Evolutionary conservation across 306 rosid genomes (phyloP), one percentile per base, ranked within the genome.

Genomic region (Vigna mungo): DNA sequence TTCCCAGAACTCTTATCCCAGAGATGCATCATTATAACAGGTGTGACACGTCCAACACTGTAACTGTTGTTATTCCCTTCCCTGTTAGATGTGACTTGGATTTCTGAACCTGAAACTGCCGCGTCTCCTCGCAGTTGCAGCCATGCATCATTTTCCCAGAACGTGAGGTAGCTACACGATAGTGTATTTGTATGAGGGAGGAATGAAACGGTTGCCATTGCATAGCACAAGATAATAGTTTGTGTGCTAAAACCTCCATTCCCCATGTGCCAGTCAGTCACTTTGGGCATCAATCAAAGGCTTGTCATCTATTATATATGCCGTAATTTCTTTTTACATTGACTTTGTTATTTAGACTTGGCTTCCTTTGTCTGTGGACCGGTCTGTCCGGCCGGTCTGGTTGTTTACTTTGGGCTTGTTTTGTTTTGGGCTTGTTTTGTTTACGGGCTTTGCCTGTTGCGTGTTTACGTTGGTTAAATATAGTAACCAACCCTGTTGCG

Each of bases 1-100:
- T 58, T 69, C 10, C 72, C 9, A 3, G 86, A 55, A 25, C 7
- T 74, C 43, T 53, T 85, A 32, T 85, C 82, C 87, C 87, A 85
- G 3, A 87, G 72, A 1, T 46, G 80, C 68, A 87, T 15, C 6
- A 34, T 32, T 7, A 14, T 1, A 23, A 17, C 30, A 68, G 73
- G 79, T 11, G 76, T 78, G 18, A 80, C 84, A 6, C 80, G 44
- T 7, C 85, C 86, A 1, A 71, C 41, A 18, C 71, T 51, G 23
- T 80, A 61, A 4, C 14, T n/a, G 36, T 41, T n/a, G 4, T 0
- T 2, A 4, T 74, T 7, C 2, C 13, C 7, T 1, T 7, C 14
- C 14, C 15, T 14, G 13, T 53, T 65, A 7, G 49, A 10, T 4
- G 78, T 71, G 59, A 79, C 14, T 21, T 70, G 60, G 48, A 84